Percentiles rank a stretch among this genome's conserved stretches.
Evolutionary conservation across 768 basidiomycete genomes (phyloP).

Genomic region (Lactarius trivialis): DNA sequence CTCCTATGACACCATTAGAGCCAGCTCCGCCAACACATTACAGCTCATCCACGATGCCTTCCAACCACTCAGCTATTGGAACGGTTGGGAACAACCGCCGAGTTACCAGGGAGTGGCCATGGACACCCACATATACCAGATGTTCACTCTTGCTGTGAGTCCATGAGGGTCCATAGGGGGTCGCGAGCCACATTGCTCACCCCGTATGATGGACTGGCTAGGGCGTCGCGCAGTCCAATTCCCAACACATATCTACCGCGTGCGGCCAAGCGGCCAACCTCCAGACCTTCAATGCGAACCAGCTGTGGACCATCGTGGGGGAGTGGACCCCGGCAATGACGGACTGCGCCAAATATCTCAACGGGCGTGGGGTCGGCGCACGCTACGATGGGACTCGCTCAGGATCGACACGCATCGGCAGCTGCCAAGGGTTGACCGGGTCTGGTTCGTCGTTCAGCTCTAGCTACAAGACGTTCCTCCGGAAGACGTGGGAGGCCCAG

Average conservation of each 20-base stretch:
- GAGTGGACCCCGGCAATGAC: slow-evolving; percentile 79
- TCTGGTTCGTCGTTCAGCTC: slow-evolving; percentile 65
- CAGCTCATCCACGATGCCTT: slow-evolving; percentile 76
- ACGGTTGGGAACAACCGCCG: slow-evolving; percentile 49
- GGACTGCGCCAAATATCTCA: slow-evolving; percentile 77
- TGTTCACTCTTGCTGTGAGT: slow-evolving; percentile 52
- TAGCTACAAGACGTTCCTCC: slow-evolving; percentile 74
- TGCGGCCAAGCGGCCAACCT: slow-evolving; percentile 45
- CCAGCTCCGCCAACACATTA: slow-evolving; percentile 47
- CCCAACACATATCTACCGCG: slow-evolving; percentile 55
- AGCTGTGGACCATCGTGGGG: slow-evolving; percentile 79
- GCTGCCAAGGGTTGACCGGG: slow-evolving; percentile 70
- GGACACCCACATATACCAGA: slow-evolving; percentile 76
- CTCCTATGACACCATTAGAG: slow-evolving; percentile 67
- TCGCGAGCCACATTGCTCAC: not conserved
- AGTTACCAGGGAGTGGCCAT: slow-evolving; percentile 61
- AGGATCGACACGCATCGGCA: slow-evolving; percentile 64
- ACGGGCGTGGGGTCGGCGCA: slow-evolving; percentile 68
- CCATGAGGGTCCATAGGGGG: not conserved
- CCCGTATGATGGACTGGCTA: slow-evolving; percentile 23
- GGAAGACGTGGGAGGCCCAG: slow-evolving; percentile 83
- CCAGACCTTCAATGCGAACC: slow-evolving; percentile 34
- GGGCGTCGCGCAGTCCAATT: slow-evolving; percentile 42
- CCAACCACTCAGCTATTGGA: slow-evolving; percentile 65
- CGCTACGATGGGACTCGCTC: slow-evolving; percentile 51